Percentiles rank a stretch among this genome's conserved stretches.
phyloP scores from a whole-genome alignment of 2,329 filamentous ascomycete genomes.

The Pseudodiploospora longispora region DNA sequence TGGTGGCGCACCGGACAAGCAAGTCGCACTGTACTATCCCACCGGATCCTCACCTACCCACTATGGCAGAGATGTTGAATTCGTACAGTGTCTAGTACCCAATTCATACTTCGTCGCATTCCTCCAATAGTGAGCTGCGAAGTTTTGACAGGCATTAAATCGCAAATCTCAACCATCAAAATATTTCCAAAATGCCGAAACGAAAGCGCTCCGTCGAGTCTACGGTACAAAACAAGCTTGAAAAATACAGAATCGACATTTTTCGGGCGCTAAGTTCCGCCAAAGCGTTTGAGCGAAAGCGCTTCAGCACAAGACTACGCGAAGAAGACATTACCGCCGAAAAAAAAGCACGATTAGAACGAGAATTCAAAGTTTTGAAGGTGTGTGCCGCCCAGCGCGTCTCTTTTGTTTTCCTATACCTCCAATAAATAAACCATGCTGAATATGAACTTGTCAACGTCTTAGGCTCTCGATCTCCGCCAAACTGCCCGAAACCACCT shows the following conservation, averaged over 20 bases:
- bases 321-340: slow-evolving; percentile 37
- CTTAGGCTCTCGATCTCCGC: slow-evolving; percentile 48
- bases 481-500: slow-evolving; percentile 50
- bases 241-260: slow-evolving; percentile 51
- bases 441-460: neutral
- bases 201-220: slow-evolving; percentile 43
- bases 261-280: slow-evolving; percentile 61
- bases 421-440: neutral
- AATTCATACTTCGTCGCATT: too few species aligned
- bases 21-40: too few species aligned
- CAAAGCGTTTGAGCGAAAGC: slow-evolving; percentile 72
- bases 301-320: slow-evolving; percentile 53
- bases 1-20: too few species aligned
- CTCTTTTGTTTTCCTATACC: neutral
- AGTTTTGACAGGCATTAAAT: neutral
- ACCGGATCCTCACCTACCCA: too few species aligned
- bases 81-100: too few species aligned
- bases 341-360: slow-evolving; percentile 53
- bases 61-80: too few species aligned
- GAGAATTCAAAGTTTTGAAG: slow-evolving; percentile 50
- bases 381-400: slow-evolving; percentile 18
- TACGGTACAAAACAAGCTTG: slow-evolving; percentile 41
- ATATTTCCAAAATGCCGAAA: slow-evolving; percentile 41
- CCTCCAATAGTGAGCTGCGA: neutral
- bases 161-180: neutral